phyloP scores from a whole-genome alignment of 805 yeast species.

The Saturnispora ahearnii region DNA sequence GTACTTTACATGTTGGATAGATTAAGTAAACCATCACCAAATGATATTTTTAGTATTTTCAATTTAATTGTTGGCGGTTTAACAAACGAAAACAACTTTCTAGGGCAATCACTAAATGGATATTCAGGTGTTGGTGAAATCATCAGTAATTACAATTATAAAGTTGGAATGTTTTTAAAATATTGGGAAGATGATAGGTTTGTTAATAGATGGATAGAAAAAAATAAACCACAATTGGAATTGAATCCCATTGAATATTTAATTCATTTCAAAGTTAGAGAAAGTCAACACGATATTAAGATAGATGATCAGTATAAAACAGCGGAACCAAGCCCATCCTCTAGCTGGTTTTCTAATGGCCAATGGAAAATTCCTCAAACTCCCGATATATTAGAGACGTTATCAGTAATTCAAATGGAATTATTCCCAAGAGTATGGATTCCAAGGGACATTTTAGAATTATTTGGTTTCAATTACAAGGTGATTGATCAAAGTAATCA shows the following conservation, averaged over 20 bases:
- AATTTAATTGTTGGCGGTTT: conserved; percentile 22
- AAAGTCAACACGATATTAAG: conserved; percentile 12
- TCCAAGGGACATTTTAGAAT: conserved; percentile 23
- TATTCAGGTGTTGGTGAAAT: conserved; percentile 22
- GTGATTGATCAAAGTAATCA: conserved; percentile 20
- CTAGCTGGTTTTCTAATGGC: conserved; percentile 2
- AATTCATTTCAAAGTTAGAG: conserved; percentile 28
- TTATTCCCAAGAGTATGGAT: conserved; percentile 28
- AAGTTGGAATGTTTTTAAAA: conserved; percentile 27
- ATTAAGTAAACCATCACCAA: conserved; percentile 23
- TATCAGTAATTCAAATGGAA: conserved; percentile 22
- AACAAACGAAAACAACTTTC: background rate
- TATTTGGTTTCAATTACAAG: conserved; percentile 19
- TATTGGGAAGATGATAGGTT: conserved; percentile 27
- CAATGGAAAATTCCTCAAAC: conserved; percentile 11
- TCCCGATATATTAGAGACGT: conserved; percentile 12
- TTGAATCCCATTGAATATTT: conserved; percentile 19
- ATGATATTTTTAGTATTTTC: conserved; percentile 27
- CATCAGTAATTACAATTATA: conserved; percentile 21
- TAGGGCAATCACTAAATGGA: conserved; percentile 16
- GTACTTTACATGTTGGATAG: conserved; percentile 26
- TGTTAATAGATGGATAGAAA: conserved; percentile 15
- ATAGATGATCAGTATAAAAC: background rate
- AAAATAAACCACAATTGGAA: conserved; percentile 11
- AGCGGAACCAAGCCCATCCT: background rate